Evolutionary conservation across 2,329 filamentous ascomycete species (phyloP).

Genomic region (Fusarium piperis): DNA sequence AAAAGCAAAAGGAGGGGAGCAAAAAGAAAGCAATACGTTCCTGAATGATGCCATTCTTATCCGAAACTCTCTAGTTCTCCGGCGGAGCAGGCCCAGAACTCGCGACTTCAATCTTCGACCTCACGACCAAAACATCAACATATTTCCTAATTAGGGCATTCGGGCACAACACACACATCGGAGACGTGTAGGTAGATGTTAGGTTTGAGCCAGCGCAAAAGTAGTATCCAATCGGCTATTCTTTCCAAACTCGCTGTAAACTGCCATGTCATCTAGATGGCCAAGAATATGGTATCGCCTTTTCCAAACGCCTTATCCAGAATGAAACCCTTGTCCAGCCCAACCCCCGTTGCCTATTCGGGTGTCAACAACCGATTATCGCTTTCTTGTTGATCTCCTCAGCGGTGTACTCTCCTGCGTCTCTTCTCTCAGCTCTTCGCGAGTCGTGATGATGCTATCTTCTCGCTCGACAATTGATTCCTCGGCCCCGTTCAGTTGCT

Average conservation of each 20-base stretch:
- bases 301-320: slow-evolving; percentile 14
- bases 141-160: slow-evolving; percentile 9
- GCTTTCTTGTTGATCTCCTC: slow-evolving; percentile 40
- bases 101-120: not conserved
- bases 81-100: not conserved
- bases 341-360: not conserved
- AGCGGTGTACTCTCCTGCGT: slow-evolving; percentile 30
- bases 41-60: not conserved
- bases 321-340: slow-evolving; percentile 6
- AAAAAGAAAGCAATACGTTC: not conserved
- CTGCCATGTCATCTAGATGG: not conserved
- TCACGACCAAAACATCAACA: slow-evolving; percentile 1
- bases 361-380: slow-evolving; percentile 1
- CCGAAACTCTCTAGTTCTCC: not conserved
- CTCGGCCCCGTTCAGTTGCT: slow-evolving; percentile 57
- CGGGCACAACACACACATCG: not conserved
- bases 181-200: not conserved
- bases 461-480: slow-evolving; percentile 51
- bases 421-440: slow-evolving; percentile 39
- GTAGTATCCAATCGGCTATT: not conserved
- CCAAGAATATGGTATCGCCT: slow-evolving; percentile 22
- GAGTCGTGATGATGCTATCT: slow-evolving; percentile 53
- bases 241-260: not conserved
- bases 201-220: not conserved
- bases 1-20: not conserved